phyloP scores from a whole-genome alignment of 1,139 yeast genomes.

The Kodamaea anthophila region DNA sequence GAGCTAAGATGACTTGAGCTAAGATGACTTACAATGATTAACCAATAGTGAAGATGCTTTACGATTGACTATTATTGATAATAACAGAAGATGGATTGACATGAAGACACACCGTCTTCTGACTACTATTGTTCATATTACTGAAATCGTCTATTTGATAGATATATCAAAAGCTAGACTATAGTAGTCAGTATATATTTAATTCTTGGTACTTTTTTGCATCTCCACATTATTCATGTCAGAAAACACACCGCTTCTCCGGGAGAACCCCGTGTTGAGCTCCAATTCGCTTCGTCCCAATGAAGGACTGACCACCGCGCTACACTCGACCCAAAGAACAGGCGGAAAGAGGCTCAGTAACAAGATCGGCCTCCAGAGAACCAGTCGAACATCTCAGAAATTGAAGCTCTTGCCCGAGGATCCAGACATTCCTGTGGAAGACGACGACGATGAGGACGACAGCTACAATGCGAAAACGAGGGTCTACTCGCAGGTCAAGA shows the following conservation, averaged over 20 bases:
- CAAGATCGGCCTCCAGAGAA: conserved; percentile 75
- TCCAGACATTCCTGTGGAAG: conserved; percentile 36
- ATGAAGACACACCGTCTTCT: too few species aligned
- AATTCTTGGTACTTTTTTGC: too few species aligned
- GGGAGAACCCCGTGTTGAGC: conserved; percentile 20
- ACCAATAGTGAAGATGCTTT: too few species aligned
- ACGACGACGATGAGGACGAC: conserved; percentile 21
- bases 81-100: too few species aligned
- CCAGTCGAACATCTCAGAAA: conserved; percentile 83
- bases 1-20: too few species aligned
- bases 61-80: too few species aligned
- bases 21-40: too few species aligned
- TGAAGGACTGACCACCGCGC: conserved; percentile 1
- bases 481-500: conserved; percentile 76
- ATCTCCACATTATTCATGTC: too few species aligned
- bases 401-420: conserved; percentile 83
- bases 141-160: too few species aligned
- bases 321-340: conserved; percentile 6
- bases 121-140: too few species aligned
- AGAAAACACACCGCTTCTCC: conserved; percentile 8
- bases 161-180: too few species aligned
- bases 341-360: conserved; percentile 29
- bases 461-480: conserved; percentile 31
- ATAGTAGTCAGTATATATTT: too few species aligned
- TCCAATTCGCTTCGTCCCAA: conserved; percentile 5